Evolutionary conservation across 257 asterid species (phyloP).

Genomic region (Leptodermis oblonga): DNA sequence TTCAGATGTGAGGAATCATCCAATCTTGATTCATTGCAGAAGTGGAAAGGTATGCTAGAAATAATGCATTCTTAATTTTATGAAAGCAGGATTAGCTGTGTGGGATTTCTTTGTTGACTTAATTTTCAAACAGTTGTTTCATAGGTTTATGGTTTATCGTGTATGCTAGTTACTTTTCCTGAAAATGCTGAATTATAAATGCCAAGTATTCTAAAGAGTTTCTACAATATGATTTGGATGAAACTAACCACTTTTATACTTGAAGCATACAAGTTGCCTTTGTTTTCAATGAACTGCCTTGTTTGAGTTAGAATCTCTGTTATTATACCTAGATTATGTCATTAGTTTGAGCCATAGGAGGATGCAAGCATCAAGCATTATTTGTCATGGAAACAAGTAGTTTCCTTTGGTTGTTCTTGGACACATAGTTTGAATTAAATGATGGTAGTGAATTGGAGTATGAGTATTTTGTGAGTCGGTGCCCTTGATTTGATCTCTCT

Average conservation of each 20-base stretch:
- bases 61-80: not conserved
- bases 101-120: not conserved
- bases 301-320: not conserved
- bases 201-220: not conserved
- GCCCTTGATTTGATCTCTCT: not conserved
- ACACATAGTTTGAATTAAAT: constrained; percentile 1
- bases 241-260: not conserved
- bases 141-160: not conserved
- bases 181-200: not conserved
- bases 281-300: not conserved
- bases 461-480: not conserved
- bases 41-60: constrained; percentile 39
- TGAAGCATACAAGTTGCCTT: not conserved
- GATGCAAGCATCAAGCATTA: not conserved
- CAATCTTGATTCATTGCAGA: constrained; percentile 43
- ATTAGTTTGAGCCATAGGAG: not conserved
- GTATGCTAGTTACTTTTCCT: not conserved
- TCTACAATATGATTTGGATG: not conserved
- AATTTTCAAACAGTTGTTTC: not conserved
- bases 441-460: not conserved
- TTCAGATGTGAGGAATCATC: constrained; percentile 48
- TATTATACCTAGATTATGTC: not conserved
- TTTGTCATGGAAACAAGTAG: not conserved
- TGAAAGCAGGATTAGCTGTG: not conserved
- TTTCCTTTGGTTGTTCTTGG: not conserved